Evolutionary conservation across 75 land plant species (phyloP), one percentile per base, ranked within the genome.

Genomic region (Pinus taeda): DNA sequence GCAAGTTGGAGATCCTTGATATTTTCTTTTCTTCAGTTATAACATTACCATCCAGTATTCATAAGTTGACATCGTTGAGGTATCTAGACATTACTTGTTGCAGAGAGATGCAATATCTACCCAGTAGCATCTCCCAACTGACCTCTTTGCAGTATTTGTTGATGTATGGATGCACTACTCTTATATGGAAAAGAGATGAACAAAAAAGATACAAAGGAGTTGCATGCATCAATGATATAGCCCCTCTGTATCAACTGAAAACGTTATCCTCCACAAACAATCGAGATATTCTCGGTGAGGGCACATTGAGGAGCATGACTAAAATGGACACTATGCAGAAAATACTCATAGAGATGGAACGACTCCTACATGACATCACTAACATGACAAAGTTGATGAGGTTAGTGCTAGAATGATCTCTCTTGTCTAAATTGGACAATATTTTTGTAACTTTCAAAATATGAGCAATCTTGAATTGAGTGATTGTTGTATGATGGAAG

Each of bases 1-100:
- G 33, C 15, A 64, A 64, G 37, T 36, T 64, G 29, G 67, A 64
- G 67, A 64, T 64, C 29, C 67, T 64, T 15, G 67, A 64, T 13
- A 18, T 64, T 30, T 6, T 6, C 1, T 64, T 30, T 24, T 14
- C 67, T 30, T 15, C 15, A 2, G 5, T 64, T 18, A 4, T 0
- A 30, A 15, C 29, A 33, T 64, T 64, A 15, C 67, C 37, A 8
- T 30, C 4, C 33, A 24, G 33, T 2, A 37, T 64, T 30, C 17
- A 9, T 64, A 64, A 30, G 33, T 64, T 64, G 17, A 30, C 39
- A 30, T 64, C 39, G 0, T 17, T 64, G 0, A 64, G 33, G 67
- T 64, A 64, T 64, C 18, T 64, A 12, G 67, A 64, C 4, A 64
- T 64, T 15, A 64, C 18, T 2, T 64, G 29, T 17, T 64, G 67